Base-by-base conservation (phyloP, 2,329 filamentous ascomycete species). In the Juglanconis sp. region DNA sequence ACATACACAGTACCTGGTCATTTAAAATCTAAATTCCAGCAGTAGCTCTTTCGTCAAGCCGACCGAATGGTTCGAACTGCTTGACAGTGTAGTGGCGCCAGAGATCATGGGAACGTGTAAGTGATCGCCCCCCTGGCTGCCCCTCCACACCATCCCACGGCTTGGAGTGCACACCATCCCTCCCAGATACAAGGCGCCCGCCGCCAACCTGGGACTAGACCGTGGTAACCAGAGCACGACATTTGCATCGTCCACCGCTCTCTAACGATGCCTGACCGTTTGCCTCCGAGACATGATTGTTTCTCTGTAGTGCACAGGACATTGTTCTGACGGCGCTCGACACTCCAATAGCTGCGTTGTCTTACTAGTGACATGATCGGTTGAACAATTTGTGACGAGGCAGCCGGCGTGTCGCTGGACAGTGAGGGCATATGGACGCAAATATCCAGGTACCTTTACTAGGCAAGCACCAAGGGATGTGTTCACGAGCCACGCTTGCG, bases 101-200 rank as follows among this genome's bases (percentile, higher is more conserved):
- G n/a, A 48, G 56, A 59, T 62, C 60, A 62, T 59, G 56, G 46
- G 56, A 42, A 47, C 51, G 49, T 34, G 34, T 59, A 40, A 44
- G 40, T 48, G 52, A 11, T 30, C 42, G 15, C 56, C 49, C 56
- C 53, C 49, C 17, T 47, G 35, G 48, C 17, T 40, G 32, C 60
- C 42, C 44, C 50, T 53, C 60, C 44, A 51, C 57, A 60, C 46
- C 56, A 34, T 53, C 17, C 15, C 38, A 35, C 49, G 13, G 32
- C 9, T 24, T 54, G 56, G 59, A 59, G 59, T 59, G 59, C 42
- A 61, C 59, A 61, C 59, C 59, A n/a, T 48, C 17, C 6, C 31
- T 32, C 36, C 10, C 32, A 35, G 7, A 13, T 34, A 31, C 42
- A 10, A 38, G 24, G n/a, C n/a, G 50, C 42, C 40, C 35, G 50